Base-by-base conservation (phyloP, 2,329 filamentous ascomycete genomes). In the Epichloe typhina region DNA sequence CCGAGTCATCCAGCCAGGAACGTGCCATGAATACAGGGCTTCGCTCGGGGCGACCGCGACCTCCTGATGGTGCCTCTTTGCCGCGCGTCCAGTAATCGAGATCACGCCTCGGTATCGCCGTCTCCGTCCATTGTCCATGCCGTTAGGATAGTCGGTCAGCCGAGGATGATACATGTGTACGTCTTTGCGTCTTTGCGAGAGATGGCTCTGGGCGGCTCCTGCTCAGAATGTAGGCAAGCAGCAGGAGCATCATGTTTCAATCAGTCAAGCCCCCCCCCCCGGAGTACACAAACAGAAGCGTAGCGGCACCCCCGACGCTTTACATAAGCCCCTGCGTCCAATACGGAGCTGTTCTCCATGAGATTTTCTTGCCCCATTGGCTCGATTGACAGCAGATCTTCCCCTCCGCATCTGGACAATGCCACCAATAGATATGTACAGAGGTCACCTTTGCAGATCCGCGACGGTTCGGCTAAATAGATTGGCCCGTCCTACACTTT, bases 31-130 rank as follows among this genome's bases (percentile, higher is more conserved):
- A 26, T 8, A 26, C 43, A 43, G 50, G 50, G 47, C 43, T 50
- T 50, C 52, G 52, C 52, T 49, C 41, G 44, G 45, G n/a, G 49
- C 36, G 47, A 52, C 47, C 35, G 44, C 37, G 48, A 44, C 40
- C 26, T 36, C 42, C 35, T 26, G 42, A 19, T 39, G 7, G 46
- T 13, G 17, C 15, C 15, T 11, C 33, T 35, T 45, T 46, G 9
- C 12, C n/a, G 13, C 8, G 7, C 33, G 21, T 39, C 17, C 35
- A 48, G 35, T 39, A 48, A 39, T 39, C 50, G 45, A 51, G 39
- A 41, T 40, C 8, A 45, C 38, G 45, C 50, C 40, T 51, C 46
- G 46, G 40, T 26, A 33, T 51, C 50, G 35, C 46, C 50, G 50
- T 51, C 46, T 46, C 50, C 46, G 46, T 39, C 40, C 15, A 15